Conservation (phyloP, 2,329 filamentous ascomycete species). For the Lachnellula hyalina region DNA sequence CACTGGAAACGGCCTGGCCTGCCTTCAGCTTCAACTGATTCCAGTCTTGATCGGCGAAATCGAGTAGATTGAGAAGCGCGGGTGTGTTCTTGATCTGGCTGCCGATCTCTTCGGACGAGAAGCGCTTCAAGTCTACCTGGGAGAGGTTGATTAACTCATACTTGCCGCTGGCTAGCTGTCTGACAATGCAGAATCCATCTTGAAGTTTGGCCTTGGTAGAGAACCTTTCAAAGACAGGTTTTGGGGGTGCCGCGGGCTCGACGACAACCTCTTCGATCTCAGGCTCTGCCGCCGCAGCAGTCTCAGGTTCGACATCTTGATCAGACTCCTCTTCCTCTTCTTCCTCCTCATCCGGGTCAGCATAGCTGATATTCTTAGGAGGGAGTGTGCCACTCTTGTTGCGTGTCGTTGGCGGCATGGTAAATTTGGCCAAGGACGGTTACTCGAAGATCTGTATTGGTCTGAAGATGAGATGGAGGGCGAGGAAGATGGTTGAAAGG, state of each 20-base stretch:
- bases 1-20: conserved; percentile 12
- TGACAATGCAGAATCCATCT: conserved; percentile 18
- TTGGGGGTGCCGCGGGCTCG: background rate
- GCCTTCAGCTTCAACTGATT: conserved; percentile 6
- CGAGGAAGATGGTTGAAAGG: no score
- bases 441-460: no score
- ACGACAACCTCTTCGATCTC: background rate
- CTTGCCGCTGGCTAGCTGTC: conserved; percentile 11
- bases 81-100: conserved; percentile 5
- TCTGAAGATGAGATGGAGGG: no score
- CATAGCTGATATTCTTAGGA: background rate
- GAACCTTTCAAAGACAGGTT: conserved; percentile 12
- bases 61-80: conserved; percentile 3
- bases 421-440: no score
- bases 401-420: no score
- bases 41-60: conserved; percentile 9
- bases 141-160: conserved; percentile 18
- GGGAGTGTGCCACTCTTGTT: background rate
- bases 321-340: background rate
- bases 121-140: background rate
- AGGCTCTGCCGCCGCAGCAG: background rate
- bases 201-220: conserved; percentile 8
- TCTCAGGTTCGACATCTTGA: background rate
- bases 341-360: no score
- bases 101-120: conserved; percentile 16